Evolutionary conservation across 352 stramenopile species (phyloP).

Genomic region (Phytophthora agathidicida): DNA sequence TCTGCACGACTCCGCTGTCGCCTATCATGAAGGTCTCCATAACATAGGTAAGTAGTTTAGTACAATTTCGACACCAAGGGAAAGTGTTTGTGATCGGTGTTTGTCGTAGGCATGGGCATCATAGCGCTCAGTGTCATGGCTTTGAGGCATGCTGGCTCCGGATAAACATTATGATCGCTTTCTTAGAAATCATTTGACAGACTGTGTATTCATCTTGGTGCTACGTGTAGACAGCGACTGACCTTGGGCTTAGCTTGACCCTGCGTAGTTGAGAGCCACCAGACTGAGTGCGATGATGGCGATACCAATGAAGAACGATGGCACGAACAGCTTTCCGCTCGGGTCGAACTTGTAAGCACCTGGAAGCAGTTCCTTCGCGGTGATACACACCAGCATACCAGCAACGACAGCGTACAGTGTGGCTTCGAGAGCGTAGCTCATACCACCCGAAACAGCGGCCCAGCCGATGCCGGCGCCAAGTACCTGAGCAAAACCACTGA

Average conservation of each 20-base stretch:
- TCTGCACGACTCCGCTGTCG: too few relatives aligned
- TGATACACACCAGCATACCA: conserved; percentile 95
- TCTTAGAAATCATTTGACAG: conserved; percentile 8
- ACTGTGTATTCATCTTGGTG: too few relatives aligned
- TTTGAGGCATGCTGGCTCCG: conserved; percentile 68
- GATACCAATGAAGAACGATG: conserved; percentile 88
- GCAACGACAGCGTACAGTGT: conserved; percentile 92
- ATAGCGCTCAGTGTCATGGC: conserved; percentile 91
- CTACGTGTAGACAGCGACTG: too few relatives aligned
- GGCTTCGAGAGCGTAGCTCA: conserved; percentile 75
- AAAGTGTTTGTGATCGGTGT: conserved; percentile 84
- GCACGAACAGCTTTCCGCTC: conserved; percentile 86
- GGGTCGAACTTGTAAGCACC: conserved; percentile 92
- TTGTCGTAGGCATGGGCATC: conserved; percentile 87
- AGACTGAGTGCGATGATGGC: conserved; percentile 90
- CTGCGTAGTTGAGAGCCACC: conserved; percentile 82
- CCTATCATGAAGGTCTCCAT: too few relatives aligned
- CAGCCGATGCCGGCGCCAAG: conserved; percentile 89
- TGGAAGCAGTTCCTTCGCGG: conserved; percentile 90
- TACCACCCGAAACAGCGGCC: conserved; percentile 52
- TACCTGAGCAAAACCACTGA: conserved; percentile 91
- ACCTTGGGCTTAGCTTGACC: conserved; percentile 66
- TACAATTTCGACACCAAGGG: conserved; percentile 89
- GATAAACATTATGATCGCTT: conserved; percentile 30
- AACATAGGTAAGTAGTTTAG: too few relatives aligned